Base-by-base conservation (phyloP, 1,284 basidiomycete genomes). In the Irpex lacteus region DNA sequence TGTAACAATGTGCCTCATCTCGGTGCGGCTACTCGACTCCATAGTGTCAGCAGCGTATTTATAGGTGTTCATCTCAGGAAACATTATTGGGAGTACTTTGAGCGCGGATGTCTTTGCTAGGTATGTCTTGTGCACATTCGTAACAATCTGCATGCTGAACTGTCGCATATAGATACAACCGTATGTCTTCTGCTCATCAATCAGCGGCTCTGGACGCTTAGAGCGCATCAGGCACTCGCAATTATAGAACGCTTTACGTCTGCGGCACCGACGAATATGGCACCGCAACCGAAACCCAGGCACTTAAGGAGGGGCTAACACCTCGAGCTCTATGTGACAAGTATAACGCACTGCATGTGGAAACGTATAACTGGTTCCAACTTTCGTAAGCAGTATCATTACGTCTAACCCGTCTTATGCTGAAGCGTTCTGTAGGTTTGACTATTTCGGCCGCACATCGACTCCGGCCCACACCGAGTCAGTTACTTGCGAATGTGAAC, bases 241-340 rank as follows among this genome's bases (percentile, higher is more conserved):
- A 94, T 78, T 81, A 88, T 71, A 83, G 85, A 63, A 92, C 90
- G 1, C 77, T 90, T 4, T 94, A 96, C 77, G 86, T 99, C 67
- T 99, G 98, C 76, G 98, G 98, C 56, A 99, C 98, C 4, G 97
- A 99, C 75, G 97, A 99, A 78, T 99, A 99, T 72, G 97, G 97
- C 38, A 99, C 97, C 1, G 97, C 97, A 0, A 98, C 98, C 1
- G 97, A 99, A 82, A 98, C 96, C 1, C 93, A 98, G 78, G 98
- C 97, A 3, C 77, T 98, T 65, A 98, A 98, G 75, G 98, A 99
- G 75, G 90, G 91, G 0, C 81, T 98, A 32, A 89, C 93, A 5
- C 95, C 98, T 0, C 82, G 86, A 69, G 88, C 92, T 73, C 84
- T 99, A 3, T 98, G 95, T 76, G 95, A 98, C 78, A 98, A 98